Conservation (phyloP, 169 alveolate species). For the Sarcocystis neurona region DNA sequence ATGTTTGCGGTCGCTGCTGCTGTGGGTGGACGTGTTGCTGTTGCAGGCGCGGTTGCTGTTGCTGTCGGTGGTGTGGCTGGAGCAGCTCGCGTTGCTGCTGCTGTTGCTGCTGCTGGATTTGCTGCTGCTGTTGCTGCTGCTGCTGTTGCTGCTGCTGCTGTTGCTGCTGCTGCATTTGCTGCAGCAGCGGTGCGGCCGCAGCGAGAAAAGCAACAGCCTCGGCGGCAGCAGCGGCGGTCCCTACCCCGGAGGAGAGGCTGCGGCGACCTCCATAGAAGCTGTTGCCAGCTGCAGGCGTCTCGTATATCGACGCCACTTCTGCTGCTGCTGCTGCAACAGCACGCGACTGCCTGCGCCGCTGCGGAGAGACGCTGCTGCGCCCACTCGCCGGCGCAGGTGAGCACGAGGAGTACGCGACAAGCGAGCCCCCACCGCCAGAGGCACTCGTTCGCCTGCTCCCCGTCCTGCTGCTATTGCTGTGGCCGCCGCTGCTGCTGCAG, state of each 20-base stretch:
- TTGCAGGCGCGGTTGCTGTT: slow-evolving; percentile 2
- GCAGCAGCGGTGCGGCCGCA: background rate
- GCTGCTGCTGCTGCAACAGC: no score
- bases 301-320: no score
- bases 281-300: no score
- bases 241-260: background rate
- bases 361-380: no score
- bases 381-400: no score
- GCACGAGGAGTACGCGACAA: no score
- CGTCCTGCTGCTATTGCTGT: no score
- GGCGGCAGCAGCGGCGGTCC: background rate
- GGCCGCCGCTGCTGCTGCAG: no score
- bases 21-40: slow-evolving; percentile 16
- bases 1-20: slow-evolving; percentile 30
- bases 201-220: background rate
- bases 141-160: slow-evolving; percentile 5
- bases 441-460: no score
- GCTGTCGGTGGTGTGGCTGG: background rate
- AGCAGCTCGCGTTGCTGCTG: background rate
- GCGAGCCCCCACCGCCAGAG: no score
- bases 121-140: slow-evolving; percentile 13
- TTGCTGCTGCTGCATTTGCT: slow-evolving; percentile 35
- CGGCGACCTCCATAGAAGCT: background rate
- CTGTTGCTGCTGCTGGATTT: background rate
- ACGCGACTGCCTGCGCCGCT: no score